Evolutionary conservation across 2,329 filamentous ascomycete genomes (phyloP), one percentile per base, ranked within the genome.

Genomic region (Neoascochyta sp.): DNA sequence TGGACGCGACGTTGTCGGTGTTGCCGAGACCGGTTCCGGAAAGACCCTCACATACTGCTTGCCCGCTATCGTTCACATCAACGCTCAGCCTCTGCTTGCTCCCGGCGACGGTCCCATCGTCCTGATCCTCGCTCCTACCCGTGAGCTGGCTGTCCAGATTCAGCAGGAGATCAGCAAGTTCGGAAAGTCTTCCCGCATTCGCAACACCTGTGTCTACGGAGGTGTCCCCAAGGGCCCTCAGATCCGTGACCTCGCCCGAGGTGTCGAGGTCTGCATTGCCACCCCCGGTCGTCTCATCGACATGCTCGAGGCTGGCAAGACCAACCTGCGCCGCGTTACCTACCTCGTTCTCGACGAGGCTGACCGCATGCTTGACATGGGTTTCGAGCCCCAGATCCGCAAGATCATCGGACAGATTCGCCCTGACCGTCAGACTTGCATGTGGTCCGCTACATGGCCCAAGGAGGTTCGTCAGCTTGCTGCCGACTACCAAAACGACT

Each of bases 321-420:
- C 92, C 55, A 96, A 98, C 72, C 80, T 98, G 44, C 90, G 90
- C 49, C 88, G 92, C 65, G 89, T 96, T 42, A 98, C 92, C 34
- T 98, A 98, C 71, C 76, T 98, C 35, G 92, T 96, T 50, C 88
- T 98, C 45, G 92, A 98, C 57, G 92, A 98, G 74, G 92, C 92
- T 64, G 92, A 98, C 71, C 90, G 92, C 61, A 98, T 98, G 92
- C 76, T 98, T 64, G 92, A 98, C 72, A 98, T 98, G 92, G 92
- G 92, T 80, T 96, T 98, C 70, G 92, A 98, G 72, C 92, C 92
- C 49, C 92, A 96, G 67, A 96, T 98, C 57, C 87, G 92, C 73
- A 96, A 96, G 75, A 96, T 98, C 49, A 89, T 98, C 52, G 78
- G 84, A 44, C 92, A 98, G 71, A 96, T 96, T 67, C 87, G 92